phyloP scores from a whole-genome alignment of 768 basidiomycete genomes.

The Hericium erinaceus region DNA sequence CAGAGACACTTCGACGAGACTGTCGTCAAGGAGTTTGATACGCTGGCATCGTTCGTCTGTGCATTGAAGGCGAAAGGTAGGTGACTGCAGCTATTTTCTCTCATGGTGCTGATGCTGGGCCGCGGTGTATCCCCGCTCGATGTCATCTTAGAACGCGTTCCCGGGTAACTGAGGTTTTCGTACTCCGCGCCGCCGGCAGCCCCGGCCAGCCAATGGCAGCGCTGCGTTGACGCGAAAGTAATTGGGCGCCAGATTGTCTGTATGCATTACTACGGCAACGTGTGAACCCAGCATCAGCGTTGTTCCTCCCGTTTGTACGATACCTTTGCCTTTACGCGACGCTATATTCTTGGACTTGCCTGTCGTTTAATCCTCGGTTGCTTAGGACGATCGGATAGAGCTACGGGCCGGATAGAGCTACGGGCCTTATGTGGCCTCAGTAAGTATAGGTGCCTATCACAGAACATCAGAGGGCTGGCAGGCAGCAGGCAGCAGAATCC shows the following conservation, averaged over 20 bases:
- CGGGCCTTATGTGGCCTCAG: too few species aligned
- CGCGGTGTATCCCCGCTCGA: slow-evolving; percentile 5
- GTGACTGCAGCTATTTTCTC: slow-evolving; percentile 6
- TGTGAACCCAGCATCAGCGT: too few species aligned
- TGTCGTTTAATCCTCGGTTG: too few species aligned
- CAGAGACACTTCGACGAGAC: slow-evolving; percentile 67
- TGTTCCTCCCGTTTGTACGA: too few species aligned
- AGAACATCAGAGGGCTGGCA: too few species aligned
- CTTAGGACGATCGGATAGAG: too few species aligned
- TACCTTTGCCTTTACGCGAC: too few species aligned
- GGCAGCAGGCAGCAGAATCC: too few species aligned
- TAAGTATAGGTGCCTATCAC: too few species aligned
- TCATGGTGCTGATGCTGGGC: slow-evolving; percentile 1
- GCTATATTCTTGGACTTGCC: too few species aligned
- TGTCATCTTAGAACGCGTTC: neutral
- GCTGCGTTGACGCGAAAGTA: neutral
- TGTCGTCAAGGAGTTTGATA: slow-evolving; percentile 67
- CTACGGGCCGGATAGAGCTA: too few species aligned
- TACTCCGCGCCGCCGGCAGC: too few species aligned
- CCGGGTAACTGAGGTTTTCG: neutral
- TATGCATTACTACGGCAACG: neutral
- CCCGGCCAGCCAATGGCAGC: neutral
- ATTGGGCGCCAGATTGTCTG: neutral
- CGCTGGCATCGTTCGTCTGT: slow-evolving; percentile 74
- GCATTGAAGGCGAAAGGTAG: slow-evolving; percentile 45